A percentile compares a stretch with the other conserved stretches of the same genome.
These are phyloP conservation scores for Candida cerambycidarum DNA, from an alignment of 805 yeast genomes.

Conservation along the genomic window DNA sequence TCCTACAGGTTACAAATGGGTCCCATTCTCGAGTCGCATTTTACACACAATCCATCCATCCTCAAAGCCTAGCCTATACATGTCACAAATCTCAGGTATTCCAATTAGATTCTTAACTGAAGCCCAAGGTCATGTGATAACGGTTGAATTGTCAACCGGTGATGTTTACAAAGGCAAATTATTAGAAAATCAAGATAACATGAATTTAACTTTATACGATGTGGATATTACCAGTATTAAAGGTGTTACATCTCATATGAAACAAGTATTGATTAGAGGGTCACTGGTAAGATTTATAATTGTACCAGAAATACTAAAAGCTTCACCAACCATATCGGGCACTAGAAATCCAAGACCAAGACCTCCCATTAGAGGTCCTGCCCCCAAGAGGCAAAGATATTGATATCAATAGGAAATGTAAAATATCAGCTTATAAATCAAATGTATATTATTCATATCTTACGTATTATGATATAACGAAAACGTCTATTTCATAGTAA, in stretches of 20 bases:
- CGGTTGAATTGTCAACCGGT: constrained; percentile 82
- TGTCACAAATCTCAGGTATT: constrained; percentile 48
- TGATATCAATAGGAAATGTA: constrained; percentile 9
- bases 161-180: constrained; percentile 86
- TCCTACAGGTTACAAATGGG: neutral
- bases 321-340: constrained; percentile 85
- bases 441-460: neutral
- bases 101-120: constrained; percentile 87
- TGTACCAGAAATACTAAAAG: constrained; percentile 82
- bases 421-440: too few species aligned
- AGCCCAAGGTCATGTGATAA: constrained; percentile 82
- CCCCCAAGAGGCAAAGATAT: constrained; percentile 33
- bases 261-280: constrained; percentile 87
- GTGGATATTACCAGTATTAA: constrained; percentile 68
- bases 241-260: constrained; percentile 73
- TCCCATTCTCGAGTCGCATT: neutral
- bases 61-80: too few species aligned
- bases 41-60: too few species aligned
- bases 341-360: constrained; percentile 58
- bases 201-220: constrained; percentile 86
- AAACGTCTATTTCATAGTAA: constrained; percentile 56
- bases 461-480: neutral
- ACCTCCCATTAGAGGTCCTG: constrained; percentile 69
- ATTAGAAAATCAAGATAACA: constrained; percentile 85
- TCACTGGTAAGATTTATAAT: constrained; percentile 81